These are phyloP conservation scores for Ascocoryne sarcoides DNA, from an alignment of 2,329 filamentous ascomycete species.

Conservation along the genomic window DNA sequence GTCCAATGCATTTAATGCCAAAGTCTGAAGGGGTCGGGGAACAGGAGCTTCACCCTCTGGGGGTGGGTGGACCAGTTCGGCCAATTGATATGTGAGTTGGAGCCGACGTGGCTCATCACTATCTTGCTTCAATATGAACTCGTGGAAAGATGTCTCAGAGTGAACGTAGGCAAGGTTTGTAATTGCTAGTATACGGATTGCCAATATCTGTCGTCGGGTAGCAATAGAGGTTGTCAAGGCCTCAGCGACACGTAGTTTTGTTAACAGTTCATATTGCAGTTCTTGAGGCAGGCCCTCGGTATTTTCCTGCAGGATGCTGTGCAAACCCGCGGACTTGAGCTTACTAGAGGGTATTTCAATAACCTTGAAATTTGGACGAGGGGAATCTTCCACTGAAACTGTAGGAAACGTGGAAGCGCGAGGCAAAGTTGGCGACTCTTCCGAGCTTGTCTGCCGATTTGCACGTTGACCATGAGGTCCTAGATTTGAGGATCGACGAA, in stretches of 20 bases:
- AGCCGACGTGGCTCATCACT: slow-evolving; percentile 80
- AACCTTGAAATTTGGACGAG: slow-evolving; percentile 21
- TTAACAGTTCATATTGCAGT: slow-evolving; percentile 74
- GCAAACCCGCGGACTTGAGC: slow-evolving; percentile 43
- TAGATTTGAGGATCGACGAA: slow-evolving; percentile 28
- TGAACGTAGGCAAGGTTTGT: slow-evolving; percentile 89
- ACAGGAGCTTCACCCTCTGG: slow-evolving; percentile 58
- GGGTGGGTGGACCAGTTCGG: slow-evolving; percentile 81
- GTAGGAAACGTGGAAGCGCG: slow-evolving; percentile 15
- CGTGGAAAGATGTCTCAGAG: slow-evolving; percentile 70
- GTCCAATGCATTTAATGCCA: slow-evolving; percentile 73
- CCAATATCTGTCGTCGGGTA: slow-evolving; percentile 66
- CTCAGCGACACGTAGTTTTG: slow-evolving; percentile 75
- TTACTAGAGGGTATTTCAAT: slow-evolving; percentile 44
- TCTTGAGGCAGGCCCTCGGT: slow-evolving; percentile 60
- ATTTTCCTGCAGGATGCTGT: slow-evolving; percentile 46
- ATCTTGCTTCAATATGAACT: slow-evolving; percentile 80
- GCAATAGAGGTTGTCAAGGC: slow-evolving; percentile 59
- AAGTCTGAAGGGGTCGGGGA: slow-evolving; percentile 70
- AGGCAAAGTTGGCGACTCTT: slow-evolving; percentile 27
- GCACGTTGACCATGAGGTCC: slow-evolving; percentile 25
- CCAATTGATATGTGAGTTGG: slow-evolving; percentile 86
- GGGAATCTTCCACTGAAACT: slow-evolving; percentile 19
- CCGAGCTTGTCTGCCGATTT: slow-evolving; percentile 25
- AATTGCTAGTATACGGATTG: slow-evolving; percentile 75